Evolutionary conservation across 2,329 filamentous ascomycete species (phyloP).

Genomic region (Aspergillus sergii): DNA sequence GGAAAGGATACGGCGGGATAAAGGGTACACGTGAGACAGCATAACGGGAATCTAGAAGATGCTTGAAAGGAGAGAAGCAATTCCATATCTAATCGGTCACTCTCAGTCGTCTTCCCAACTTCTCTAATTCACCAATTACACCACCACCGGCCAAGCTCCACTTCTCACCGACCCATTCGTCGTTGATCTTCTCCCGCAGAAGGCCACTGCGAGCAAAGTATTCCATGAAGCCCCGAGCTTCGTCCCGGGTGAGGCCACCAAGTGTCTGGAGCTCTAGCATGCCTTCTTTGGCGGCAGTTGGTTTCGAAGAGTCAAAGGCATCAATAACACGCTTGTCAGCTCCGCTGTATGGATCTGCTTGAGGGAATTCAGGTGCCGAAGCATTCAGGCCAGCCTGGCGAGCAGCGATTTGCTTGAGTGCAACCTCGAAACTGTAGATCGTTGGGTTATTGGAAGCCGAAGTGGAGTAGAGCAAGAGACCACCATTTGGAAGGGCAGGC

Average conservation of each 20-base stretch:
- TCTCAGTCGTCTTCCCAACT: constrained; percentile 55
- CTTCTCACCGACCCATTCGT: constrained; percentile 73
- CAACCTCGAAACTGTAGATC: constrained; percentile 68
- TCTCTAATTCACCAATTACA: constrained; percentile 83
- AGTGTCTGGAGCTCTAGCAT: constrained; percentile 57
- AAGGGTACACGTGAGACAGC: not conserved
- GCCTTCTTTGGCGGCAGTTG: constrained; percentile 28
- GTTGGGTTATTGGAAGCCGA: constrained; percentile 70
- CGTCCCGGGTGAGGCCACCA: constrained; percentile 69
- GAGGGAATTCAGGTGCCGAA: constrained; percentile 45
- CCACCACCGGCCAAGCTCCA: constrained; percentile 83
- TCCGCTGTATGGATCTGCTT: constrained; percentile 55
- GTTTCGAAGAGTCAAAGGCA: constrained; percentile 36
- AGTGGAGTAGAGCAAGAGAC: constrained; percentile 74
- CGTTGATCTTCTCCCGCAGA: constrained; percentile 69
- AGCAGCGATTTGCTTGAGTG: constrained; percentile 56
- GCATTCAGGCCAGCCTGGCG: constrained; percentile 41
- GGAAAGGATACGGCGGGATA: constrained; percentile 5
- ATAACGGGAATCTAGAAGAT: constrained; percentile 2
- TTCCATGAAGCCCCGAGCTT: constrained; percentile 81
- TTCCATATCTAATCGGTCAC: constrained; percentile 25
- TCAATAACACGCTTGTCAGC: constrained; percentile 58
- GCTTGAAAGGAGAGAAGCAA: not conserved
- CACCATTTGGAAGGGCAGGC: constrained; percentile 67
- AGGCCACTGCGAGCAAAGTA: constrained; percentile 90